Evolutionary conservation across 768 basidiomycete species (phyloP).

Genomic region (Neoboletus brunneissimus): DNA sequence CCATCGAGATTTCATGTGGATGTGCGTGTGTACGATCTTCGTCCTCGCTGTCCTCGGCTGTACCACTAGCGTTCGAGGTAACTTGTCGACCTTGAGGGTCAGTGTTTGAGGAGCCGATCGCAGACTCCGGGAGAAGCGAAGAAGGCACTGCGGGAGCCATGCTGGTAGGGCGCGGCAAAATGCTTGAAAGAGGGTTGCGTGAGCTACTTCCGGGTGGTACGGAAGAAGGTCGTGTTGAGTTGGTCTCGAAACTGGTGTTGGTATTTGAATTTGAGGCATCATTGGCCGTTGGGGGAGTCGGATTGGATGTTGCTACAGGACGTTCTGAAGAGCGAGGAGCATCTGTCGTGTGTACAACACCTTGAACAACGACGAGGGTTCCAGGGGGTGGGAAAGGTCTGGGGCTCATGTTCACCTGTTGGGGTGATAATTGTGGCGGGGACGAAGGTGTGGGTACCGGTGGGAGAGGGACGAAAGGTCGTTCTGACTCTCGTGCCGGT

Average conservation of each 20-base stretch:
- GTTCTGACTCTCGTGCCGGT: conserved; percentile 9
- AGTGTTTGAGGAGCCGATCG: not conserved
- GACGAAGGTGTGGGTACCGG: conserved; percentile 13
- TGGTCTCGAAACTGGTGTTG: conserved; percentile 5
- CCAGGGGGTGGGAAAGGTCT: conserved; percentile 69
- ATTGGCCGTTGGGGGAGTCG: conserved; percentile 4
- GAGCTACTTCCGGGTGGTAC: conserved; percentile 30
- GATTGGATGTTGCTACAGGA: conserved; percentile 13
- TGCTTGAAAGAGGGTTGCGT: conserved; percentile 35
- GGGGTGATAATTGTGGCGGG: conserved; percentile 23
- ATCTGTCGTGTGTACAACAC: conserved; percentile 78
- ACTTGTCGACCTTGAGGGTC: conserved; percentile 6
- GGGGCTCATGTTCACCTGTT: conserved; percentile 17
- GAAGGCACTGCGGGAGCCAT: conserved; percentile 26
- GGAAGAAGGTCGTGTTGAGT: conserved; percentile 18
- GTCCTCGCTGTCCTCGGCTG: conserved; percentile 12
- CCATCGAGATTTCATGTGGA: conserved; percentile 25
- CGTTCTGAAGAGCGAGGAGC: conserved; percentile 40
- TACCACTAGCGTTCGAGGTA: not conserved
- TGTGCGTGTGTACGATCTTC: conserved; percentile 15
- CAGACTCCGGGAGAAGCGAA: conserved; percentile 6
- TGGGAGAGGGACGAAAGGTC: conserved; percentile 11
- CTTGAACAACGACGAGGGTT: conserved; percentile 79
- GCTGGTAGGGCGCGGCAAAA: conserved; percentile 39
- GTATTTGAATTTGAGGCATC: conserved; percentile 5